Percentiles rank a stretch among this genome's conserved stretches.
phyloP scores from a whole-genome alignment of 2,329 filamentous ascomycete species.

The Ceratocystis huliohia region DNA sequence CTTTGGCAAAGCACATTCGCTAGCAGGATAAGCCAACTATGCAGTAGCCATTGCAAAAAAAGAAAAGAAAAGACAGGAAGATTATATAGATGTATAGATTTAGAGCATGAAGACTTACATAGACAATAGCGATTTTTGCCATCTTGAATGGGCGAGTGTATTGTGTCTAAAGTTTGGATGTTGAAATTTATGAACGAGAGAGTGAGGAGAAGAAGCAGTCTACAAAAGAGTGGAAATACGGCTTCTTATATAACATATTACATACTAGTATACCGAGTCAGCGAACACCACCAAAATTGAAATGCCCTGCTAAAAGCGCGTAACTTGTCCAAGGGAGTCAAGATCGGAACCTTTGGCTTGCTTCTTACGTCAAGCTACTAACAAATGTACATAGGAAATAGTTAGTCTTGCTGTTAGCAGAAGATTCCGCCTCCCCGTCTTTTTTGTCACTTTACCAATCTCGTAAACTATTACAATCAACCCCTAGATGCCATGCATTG shows the following conservation, averaged over 20 bases:
- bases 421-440: background rate
- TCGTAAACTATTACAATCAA: background rate
- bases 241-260: conserved; percentile 2
- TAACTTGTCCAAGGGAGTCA: background rate
- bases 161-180: background rate
- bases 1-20: background rate
- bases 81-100: background rate
- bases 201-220: background rate
- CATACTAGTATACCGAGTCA: background rate
- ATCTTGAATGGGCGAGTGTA: conserved; percentile 34
- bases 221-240: background rate
- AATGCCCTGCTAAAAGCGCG: background rate
- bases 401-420: background rate
- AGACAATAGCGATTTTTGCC: conserved; percentile 88
- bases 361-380: background rate
- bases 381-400: background rate
- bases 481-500: background rate
- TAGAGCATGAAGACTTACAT: conserved; percentile 42
- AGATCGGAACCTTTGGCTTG: background rate
- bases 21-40: background rate
- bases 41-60: background rate
- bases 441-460: background rate
- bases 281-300: background rate
- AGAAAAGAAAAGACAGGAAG: background rate
- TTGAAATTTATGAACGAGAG: background rate